Evolutionary conservation across 768 basidiomycete species (phyloP).

Genomic region (Trametes meyenii): DNA sequence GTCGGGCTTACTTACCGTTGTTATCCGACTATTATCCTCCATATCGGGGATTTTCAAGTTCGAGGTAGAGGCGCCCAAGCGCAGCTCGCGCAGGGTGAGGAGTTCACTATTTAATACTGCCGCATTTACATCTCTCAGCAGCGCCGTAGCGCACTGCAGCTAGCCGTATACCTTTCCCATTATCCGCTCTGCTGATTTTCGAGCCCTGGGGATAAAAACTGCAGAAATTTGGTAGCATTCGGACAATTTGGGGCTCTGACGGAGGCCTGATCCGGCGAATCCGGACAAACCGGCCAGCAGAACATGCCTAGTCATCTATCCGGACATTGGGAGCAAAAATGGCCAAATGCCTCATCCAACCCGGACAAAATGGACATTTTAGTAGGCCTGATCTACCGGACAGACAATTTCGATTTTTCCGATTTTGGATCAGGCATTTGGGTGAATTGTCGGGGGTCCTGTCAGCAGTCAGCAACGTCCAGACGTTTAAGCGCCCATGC

Average conservation of each 20-base stretch:
- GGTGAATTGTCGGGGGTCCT: not conserved
- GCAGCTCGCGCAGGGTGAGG: too few species aligned
- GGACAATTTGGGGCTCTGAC: not conserved
- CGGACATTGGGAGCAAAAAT: not conserved
- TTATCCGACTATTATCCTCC: too few species aligned
- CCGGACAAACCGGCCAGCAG: not conserved
- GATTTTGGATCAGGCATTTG: not conserved
- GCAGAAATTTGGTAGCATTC: not conserved
- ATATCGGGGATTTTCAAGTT: too few species aligned
- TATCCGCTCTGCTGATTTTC: too few species aligned
- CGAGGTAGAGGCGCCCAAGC: too few species aligned
- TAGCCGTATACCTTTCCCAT: too few species aligned
- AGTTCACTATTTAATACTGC: too few species aligned
- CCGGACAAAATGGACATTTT: not conserved
- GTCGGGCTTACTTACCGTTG: too few species aligned
- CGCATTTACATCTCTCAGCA: too few species aligned
- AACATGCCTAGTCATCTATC: not conserved
- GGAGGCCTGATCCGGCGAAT: not conserved
- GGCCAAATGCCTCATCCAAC: not conserved
- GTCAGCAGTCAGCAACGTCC: not conserved
- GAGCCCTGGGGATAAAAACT: too few species aligned
- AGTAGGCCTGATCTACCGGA: not conserved
- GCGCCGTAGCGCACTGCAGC: too few species aligned
- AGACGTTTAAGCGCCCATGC: conserved; percentile 6
- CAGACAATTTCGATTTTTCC: not conserved